These are phyloP conservation scores for Liriodendron chinense DNA, from an alignment of 164 flowering plant genomes.

Conservation along the genomic window DNA sequence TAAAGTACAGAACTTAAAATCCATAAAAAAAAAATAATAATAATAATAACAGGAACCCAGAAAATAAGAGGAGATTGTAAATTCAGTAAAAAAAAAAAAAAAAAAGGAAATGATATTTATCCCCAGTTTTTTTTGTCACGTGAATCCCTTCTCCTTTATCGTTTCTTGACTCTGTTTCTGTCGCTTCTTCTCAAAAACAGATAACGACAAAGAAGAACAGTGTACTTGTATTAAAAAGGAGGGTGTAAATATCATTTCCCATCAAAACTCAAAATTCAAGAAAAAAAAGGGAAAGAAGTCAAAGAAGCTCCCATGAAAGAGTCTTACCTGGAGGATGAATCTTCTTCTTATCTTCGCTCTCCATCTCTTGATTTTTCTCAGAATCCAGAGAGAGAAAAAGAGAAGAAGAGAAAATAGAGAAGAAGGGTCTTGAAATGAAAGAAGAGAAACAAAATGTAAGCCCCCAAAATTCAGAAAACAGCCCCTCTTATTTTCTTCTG, in stretches of 20 bases:
- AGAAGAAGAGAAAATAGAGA: not conserved
- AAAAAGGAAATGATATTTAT: too few species aligned
- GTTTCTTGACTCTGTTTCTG: not conserved
- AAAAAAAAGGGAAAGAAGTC: not conserved
- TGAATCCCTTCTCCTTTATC: not conserved
- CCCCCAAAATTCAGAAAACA: not conserved
- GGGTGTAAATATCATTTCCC: not conserved
- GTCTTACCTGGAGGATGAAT: not conserved
- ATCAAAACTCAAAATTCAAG: not conserved
- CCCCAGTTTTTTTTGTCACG: not conserved
- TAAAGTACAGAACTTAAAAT: not conserved
- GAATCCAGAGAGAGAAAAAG: not conserved
- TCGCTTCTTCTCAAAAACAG: not conserved
- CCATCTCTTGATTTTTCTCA: constrained; percentile 3
- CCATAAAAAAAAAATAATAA: not conserved
- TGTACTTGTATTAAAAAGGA: not conserved
- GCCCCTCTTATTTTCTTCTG: not conserved
- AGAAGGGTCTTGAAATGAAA: not conserved
- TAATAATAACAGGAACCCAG: too few species aligned
- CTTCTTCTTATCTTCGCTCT: not conserved
- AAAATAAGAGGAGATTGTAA: not conserved
- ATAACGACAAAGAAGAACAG: not conserved
- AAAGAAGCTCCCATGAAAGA: not conserved
- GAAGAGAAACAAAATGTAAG: not conserved
- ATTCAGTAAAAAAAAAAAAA: not conserved